Conservation (phyloP, 2,329 filamentous ascomycete species). For the Alternaria hordeiaustralica region DNA sequence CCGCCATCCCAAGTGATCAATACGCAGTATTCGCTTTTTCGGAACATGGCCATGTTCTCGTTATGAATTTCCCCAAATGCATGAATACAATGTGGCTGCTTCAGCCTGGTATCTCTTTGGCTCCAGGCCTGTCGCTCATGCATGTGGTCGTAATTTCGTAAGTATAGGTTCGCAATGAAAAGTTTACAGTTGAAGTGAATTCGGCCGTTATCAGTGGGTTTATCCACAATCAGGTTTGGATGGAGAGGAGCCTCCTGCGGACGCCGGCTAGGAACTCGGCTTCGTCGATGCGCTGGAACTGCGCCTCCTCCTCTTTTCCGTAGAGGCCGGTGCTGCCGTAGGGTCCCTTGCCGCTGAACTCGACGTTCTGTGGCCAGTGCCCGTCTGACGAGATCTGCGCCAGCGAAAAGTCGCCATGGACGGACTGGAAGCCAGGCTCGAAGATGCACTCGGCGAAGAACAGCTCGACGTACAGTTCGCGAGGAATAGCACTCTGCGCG, state of each 20-base stretch:
- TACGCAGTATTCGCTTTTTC: constrained; percentile 20
- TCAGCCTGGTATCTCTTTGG: constrained; percentile 40
- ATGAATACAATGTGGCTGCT: constrained; percentile 29
- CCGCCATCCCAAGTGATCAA: constrained; percentile 18
- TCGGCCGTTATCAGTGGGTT: constrained; percentile 19
- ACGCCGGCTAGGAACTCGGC: constrained; percentile 49
- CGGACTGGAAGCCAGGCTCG: constrained; percentile 53
- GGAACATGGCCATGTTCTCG: constrained; percentile 9
- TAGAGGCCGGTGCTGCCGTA: constrained; percentile 59
- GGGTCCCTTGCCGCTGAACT: constrained; percentile 54
- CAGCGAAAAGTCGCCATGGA: constrained; percentile 58
- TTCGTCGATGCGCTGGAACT: constrained; percentile 49
- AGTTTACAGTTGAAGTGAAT: constrained; percentile 30
- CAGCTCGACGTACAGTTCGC: constrained; percentile 55
- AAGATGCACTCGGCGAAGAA: constrained; percentile 62
- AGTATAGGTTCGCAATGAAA: constrained; percentile 21
- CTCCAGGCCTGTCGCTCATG: constrained; percentile 43
- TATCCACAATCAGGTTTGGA: constrained; percentile 41
- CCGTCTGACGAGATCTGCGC: constrained; percentile 51
- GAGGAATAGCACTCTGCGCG: constrained; percentile 45
- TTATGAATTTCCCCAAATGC: constrained; percentile 22
- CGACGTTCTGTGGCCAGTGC: constrained; percentile 49
- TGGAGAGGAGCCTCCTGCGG: constrained; percentile 44
- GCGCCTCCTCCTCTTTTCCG: constrained; percentile 55
- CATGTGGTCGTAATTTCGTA: constrained; percentile 37